phyloP scores from a whole-genome alignment of 2,329 filamentous ascomycete genomes.

The Amphichorda felina region DNA sequence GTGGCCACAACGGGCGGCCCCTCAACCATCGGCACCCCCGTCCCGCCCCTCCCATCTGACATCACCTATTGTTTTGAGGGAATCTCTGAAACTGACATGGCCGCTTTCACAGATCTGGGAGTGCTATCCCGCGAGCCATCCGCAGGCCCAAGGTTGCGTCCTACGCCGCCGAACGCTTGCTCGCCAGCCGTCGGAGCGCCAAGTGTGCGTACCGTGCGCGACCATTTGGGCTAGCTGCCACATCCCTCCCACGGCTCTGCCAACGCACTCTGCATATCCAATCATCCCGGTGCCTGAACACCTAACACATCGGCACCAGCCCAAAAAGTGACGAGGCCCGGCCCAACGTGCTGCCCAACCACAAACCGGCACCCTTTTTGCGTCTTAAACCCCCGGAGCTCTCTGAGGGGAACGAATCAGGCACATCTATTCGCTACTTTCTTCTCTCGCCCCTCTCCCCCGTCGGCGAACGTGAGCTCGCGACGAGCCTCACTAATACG shows the following conservation, averaged over 20 bases:
- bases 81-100: too few relatives aligned
- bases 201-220: too few relatives aligned
- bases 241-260: constrained; percentile 2
- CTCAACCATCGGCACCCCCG: background rate
- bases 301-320: constrained; percentile 2
- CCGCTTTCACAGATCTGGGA: background rate
- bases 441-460: constrained; percentile 2
- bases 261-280: constrained; percentile 5
- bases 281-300: constrained; percentile 5
- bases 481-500: constrained; percentile 3
- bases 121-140: background rate
- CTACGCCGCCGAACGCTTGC: too few relatives aligned
- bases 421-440: constrained; percentile 7
- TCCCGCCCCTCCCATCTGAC: background rate
- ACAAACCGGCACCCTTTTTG: background rate
- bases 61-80: background rate
- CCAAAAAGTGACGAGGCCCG: constrained; percentile 3
- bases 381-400: constrained; percentile 2
- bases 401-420: constrained; percentile 2
- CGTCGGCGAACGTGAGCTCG: background rate
- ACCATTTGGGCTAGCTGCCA: too few relatives aligned
- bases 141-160: too few relatives aligned
- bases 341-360: constrained; percentile 4
- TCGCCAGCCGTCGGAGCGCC: too few relatives aligned
- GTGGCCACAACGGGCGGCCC: constrained; percentile 1